phyloP scores from a whole-genome alignment of 1,284 basidiomycete genomes.

The Cryptococcus sp. region DNA sequence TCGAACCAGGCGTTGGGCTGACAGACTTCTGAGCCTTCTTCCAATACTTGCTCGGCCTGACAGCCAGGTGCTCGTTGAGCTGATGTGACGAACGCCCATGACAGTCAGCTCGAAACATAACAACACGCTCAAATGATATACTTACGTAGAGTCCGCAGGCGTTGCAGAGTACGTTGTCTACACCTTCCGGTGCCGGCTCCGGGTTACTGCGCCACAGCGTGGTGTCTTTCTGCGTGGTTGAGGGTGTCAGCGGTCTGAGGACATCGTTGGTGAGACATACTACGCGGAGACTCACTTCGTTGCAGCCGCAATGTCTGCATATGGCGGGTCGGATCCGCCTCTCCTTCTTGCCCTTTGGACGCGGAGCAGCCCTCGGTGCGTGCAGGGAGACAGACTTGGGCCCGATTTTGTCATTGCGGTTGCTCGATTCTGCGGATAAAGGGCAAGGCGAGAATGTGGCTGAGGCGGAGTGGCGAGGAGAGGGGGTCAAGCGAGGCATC shows the following conservation, averaged over 20 bases:
- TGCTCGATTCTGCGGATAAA: too few species aligned
- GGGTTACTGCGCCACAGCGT: conserved; percentile 11
- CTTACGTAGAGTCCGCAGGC: conserved; percentile 22
- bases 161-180: conserved; percentile 20
- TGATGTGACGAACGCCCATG: background rate
- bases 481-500: too few species aligned
- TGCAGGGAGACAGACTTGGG: too few species aligned
- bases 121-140: background rate
- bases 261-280: too few species aligned
- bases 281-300: background rate
- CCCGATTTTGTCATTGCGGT: too few species aligned
- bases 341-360: background rate
- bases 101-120: background rate
- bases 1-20: too few species aligned
- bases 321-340: background rate
- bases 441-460: too few species aligned
- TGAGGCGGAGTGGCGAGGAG: too few species aligned
- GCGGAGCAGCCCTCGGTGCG: too few species aligned
- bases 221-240: conserved; percentile 2
- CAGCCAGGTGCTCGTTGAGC: background rate
- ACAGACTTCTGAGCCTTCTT: background rate
- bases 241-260: too few species aligned
- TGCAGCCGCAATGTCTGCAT: background rate
- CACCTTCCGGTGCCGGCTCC: background rate
- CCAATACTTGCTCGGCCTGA: conserved; percentile 4